Conservation (phyloP, 1,284 basidiomycete genomes). For the Cutaneotrichosporon daszewskae region DNA sequence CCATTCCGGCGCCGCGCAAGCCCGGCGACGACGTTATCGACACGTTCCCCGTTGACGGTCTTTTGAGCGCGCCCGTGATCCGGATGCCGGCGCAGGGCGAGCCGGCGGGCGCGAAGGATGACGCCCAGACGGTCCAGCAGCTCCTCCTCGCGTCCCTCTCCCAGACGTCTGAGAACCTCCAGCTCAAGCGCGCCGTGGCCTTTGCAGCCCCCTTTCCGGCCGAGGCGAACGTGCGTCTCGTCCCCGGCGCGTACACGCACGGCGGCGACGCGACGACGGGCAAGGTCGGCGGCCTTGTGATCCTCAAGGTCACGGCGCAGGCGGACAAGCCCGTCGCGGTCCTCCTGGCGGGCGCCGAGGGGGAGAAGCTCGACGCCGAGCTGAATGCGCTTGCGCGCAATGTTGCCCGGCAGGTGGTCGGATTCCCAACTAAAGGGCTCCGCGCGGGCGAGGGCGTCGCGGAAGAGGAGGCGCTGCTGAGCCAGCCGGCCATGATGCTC, state of each 20-base stretch:
- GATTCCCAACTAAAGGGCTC: constrained; percentile 70
- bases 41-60: constrained; percentile 52
- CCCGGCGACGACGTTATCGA: constrained; percentile 32
- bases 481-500: constrained; percentile 74
- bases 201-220: constrained; percentile 59
- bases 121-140: constrained; percentile 57
- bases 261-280: constrained; percentile 59
- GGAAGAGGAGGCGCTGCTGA: constrained; percentile 60
- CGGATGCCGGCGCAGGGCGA: constrained; percentile 45
- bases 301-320: constrained; percentile 55
- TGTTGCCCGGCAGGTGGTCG: constrained; percentile 76
- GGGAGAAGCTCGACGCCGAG: constrained; percentile 51
- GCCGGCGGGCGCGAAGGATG: constrained; percentile 19
- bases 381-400: constrained; percentile 66
- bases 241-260: constrained; percentile 75
- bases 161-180: constrained; percentile 85
- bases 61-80: constrained; percentile 65
- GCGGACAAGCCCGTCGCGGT: constrained; percentile 35
- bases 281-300: constrained; percentile 63
- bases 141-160: constrained; percentile 75
- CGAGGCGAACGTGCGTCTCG: constrained; percentile 52
- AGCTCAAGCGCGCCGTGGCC: constrained; percentile 65
- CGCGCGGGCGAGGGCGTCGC: constrained; percentile 36
- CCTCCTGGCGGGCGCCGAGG: constrained; percentile 38
- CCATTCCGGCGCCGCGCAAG: background rate